Base-by-base conservation (phyloP, 2,329 filamentous ascomycete genomes). In the Lachnellula subtilissima region DNA sequence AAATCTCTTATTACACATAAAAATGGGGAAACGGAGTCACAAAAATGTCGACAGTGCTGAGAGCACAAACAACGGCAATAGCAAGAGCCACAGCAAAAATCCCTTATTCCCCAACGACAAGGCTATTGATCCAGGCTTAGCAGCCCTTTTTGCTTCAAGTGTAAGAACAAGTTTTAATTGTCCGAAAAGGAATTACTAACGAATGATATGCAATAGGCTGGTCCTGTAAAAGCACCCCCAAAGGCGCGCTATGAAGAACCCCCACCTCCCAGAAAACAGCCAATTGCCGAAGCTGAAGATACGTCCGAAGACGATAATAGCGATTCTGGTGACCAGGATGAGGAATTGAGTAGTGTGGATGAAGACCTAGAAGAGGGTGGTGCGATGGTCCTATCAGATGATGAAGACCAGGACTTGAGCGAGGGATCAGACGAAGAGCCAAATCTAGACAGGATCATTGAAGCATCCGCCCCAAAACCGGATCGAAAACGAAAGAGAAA, bases 131-230 rank as follows among this genome's bases (percentile, higher is more conserved):
- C 86, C 87, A 70, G 75, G 78, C 54, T 76, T 91, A 63, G 79
- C 85, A 66, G 84, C 86, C 59, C 78, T 91, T 40, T 91, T 91
- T 73, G 80, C 85, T 55, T 76, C 79, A 55, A 91, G 88, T 76
- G 87, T 90, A 80, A 75, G 85, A 80, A 40, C 35, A 25, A 48
- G 19, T 42, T 12, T 3, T n/a, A 40, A 23, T 45, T 5, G 7
- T 17, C 48, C 43, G 11, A 45, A 17, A 35, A 7, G 43, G 39
- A 45, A 19, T 23, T 43, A 25, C 25, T 53, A 48, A 50, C 43
- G 37, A n/a, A 45, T 50, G 45, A 42, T 25, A 49, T 32, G 17
- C 42, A 37, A 42, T 50, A 71, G 69, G 67, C 71, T 43, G 72
- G 71, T 3, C 72, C 72, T 45, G 69, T 73, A 14, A 66, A 69